Conservation (phyloP, 2,329 filamentous ascomycete species). For the Lanzia echinophila region DNA sequence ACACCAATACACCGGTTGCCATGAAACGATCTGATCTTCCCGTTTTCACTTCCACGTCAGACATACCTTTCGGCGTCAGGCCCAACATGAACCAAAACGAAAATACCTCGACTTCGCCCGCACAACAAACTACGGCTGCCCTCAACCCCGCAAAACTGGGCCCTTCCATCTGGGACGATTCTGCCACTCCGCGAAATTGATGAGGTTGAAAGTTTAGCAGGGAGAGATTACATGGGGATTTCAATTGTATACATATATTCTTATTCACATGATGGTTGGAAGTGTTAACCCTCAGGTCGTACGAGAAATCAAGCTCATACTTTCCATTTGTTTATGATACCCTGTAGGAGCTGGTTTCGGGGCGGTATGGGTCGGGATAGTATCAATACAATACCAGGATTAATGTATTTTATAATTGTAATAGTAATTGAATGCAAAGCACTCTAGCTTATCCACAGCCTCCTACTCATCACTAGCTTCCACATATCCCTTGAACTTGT, state of each 20-base stretch:
- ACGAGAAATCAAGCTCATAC: neutral
- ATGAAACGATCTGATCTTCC: slow-evolving; percentile 26
- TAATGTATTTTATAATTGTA: neutral
- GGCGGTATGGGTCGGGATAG: neutral
- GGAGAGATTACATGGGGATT: neutral
- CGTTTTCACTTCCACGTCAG: slow-evolving; percentile 27
- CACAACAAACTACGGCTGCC: neutral
- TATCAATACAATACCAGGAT: too few species aligned
- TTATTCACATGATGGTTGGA: neutral
- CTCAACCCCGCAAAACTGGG: slow-evolving; percentile 9
- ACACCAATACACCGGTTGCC: slow-evolving; percentile 26
- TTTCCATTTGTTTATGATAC: slow-evolving; percentile 12
- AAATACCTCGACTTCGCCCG: slow-evolving; percentile 1
- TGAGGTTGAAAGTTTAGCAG: neutral
- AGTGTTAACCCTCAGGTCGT: neutral
- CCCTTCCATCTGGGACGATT: slow-evolving; percentile 30
- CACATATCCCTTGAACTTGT: too few species aligned
- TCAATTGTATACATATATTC: neutral
- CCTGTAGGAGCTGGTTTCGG: slow-evolving; percentile 2
- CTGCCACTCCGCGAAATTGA: slow-evolving; percentile 29
- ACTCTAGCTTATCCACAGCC: too few species aligned
- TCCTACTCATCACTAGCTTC: too few species aligned
- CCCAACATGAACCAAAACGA: neutral
- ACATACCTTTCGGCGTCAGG: slow-evolving; percentile 26
- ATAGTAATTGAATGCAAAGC: neutral